Evolutionary conservation across 768 basidiomycete species (phyloP), one percentile per base, ranked within the genome.

Genomic region (Hygrophorus pudorinus): DNA sequence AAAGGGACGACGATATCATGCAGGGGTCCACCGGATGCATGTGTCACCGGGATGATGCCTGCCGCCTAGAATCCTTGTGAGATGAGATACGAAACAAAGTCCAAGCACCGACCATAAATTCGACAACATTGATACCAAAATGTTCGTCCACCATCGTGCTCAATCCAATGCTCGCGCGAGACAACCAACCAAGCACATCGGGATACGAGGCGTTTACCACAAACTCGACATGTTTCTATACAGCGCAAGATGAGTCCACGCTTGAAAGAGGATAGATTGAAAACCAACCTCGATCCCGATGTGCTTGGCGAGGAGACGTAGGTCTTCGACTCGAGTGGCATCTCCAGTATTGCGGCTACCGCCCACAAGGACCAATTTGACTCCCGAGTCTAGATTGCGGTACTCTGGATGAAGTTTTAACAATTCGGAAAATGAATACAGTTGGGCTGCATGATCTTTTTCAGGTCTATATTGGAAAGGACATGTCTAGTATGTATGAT

Each of bases 81-180:
- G 37, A 16, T 30, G 36, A 13, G 18, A 43, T 27, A 36, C 27
- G 13, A n/a, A 42, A 38, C 8, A 18, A 35, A 18, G 8, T 45
- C 16, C 14, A 47, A 47, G 4, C 16, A 60, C 75, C 51, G 39
- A 87, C 93, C 93, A 98, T 94, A 53, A 87, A 94, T 60, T 99
- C 94, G 6, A 99, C 94, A 30, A 99, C 73, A 53, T 92, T 96
- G 59, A 99, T 98, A 2, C 96, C 94, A 50, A 98, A 99, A 59
- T 99, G 94, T 61, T 99, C 94, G 56, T 98, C 92, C 0, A 91
- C 75, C 94, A 99, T 99, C 11, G 94, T 96, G 56, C 88, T 93
- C 18, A 98, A 58, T 0, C 94, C 93, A 12, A 97, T 72, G 49
- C 81, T 85, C 1, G 91, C 79, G 36, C 65, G 65, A 5, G 82